Percentiles rank a stretch among this genome's conserved stretches.
Conservation (phyloP, 1,284 basidiomycete genomes). For the Apiotrichum siamense region DNA sequence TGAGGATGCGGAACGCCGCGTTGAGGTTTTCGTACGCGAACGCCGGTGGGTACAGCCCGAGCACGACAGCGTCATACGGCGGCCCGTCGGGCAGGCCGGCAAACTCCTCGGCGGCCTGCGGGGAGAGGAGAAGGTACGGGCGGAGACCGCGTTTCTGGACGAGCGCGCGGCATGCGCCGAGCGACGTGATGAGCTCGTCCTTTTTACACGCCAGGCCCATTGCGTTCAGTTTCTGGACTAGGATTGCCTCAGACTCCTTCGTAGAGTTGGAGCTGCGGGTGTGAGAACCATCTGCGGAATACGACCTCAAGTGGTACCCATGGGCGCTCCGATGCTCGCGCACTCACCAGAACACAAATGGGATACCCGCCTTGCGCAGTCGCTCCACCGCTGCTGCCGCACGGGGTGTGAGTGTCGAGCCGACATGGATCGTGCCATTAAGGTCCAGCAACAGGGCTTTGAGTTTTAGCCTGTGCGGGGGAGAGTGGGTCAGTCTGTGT, state of each 20-base stretch:
- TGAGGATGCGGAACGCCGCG: conserved; percentile 60
- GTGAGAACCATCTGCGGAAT: too few relatives aligned
- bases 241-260: conserved; percentile 52
- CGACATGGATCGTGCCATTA: conserved; percentile 62
- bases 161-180: conserved; percentile 56
- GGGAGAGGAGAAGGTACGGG: conserved; percentile 58
- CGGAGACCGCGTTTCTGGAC: conserved; percentile 50
- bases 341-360: conserved; percentile 61
- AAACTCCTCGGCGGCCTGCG: conserved; percentile 57
- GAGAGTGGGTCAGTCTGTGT: background rate
- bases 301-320: too few relatives aligned
- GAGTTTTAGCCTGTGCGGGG: conserved; percentile 7
- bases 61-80: conserved; percentile 57
- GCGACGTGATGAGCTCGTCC: conserved; percentile 57
- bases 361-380: conserved; percentile 51
- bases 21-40: conserved; percentile 58
- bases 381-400: conserved; percentile 54
- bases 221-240: conserved; percentile 49
- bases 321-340: conserved; percentile 8
- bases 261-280: conserved; percentile 48
- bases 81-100: conserved; percentile 15
- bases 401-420: conserved; percentile 51
- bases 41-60: conserved; percentile 57
- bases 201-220: conserved; percentile 55
- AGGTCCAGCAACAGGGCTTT: conserved; percentile 60